Evolutionary conservation across 768 basidiomycete species (phyloP).

Genomic region (Paxillus involutus): DNA sequence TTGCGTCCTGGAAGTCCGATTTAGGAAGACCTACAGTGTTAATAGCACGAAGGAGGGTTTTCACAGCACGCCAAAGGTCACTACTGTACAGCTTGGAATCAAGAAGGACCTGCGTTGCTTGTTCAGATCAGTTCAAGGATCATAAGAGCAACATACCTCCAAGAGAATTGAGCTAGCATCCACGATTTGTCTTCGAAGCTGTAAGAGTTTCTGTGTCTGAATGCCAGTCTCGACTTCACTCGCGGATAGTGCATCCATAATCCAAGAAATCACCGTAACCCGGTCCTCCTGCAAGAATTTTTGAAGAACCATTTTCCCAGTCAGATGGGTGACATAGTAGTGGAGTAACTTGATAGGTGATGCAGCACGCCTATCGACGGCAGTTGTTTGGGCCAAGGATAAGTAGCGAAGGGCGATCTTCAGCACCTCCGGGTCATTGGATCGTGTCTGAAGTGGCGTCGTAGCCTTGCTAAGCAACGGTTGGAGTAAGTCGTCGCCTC

Average conservation of each 20-base stretch:
- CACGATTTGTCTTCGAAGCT: constrained; percentile 45
- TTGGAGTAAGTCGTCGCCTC: constrained; percentile 41
- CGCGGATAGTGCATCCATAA: constrained; percentile 44
- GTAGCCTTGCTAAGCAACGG: constrained; percentile 38
- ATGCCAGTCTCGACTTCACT: constrained; percentile 32
- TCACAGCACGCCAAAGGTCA: constrained; percentile 25
- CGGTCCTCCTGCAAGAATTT: constrained; percentile 45
- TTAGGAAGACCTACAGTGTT: constrained; percentile 23
- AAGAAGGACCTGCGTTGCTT: constrained; percentile 14
- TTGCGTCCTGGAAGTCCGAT: constrained; percentile 11
- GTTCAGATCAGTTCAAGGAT: constrained; percentile 1
- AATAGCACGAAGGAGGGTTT: constrained; percentile 19
- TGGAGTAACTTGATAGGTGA: constrained; percentile 48
- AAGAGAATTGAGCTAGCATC: constrained; percentile 52
- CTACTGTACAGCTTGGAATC: constrained; percentile 24
- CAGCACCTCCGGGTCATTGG: constrained; percentile 32
- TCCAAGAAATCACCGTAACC: constrained; percentile 42
- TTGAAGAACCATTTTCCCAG: constrained; percentile 47
- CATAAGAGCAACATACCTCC: constrained; percentile 32
- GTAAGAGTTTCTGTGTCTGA: constrained; percentile 27
- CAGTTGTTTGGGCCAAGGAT: constrained; percentile 44
- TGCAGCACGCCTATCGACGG: constrained; percentile 40
- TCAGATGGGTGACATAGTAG: constrained; percentile 47
- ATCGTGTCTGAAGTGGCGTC: constrained; percentile 30
- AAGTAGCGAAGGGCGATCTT: constrained; percentile 42